phyloP scores from a whole-genome alignment of 2,329 filamentous ascomycete genomes.

The Arthrinium phaeospermum region DNA sequence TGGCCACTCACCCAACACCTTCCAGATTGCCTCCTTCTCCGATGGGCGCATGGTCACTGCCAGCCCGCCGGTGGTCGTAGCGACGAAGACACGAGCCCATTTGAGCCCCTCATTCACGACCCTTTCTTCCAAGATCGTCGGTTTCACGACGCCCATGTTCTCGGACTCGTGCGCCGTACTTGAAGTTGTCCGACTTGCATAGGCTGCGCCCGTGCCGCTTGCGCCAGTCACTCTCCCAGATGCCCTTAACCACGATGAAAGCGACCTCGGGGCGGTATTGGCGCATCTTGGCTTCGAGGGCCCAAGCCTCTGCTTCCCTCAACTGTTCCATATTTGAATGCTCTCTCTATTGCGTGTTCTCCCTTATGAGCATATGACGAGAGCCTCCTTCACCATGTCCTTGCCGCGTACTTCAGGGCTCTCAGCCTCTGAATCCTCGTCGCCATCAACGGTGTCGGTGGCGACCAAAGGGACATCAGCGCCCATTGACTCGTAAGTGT shows the following conservation, averaged over 20 bases:
- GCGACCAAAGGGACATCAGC: too few relatives aligned
- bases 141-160: conserved; percentile 49
- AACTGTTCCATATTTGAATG: too few relatives aligned
- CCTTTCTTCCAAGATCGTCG: conserved; percentile 40
- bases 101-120: conserved; percentile 54
- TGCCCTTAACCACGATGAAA: conserved; percentile 53
- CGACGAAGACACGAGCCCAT: conserved; percentile 87
- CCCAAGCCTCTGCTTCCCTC: conserved; percentile 20
- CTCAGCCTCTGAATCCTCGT: too few relatives aligned
- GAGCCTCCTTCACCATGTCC: too few relatives aligned
- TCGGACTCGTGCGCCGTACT: conserved; percentile 38
- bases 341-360: too few relatives aligned
- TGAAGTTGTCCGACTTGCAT: too few relatives aligned
- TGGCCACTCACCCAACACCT: too few relatives aligned
- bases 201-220: conserved; percentile 58
- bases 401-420: too few relatives aligned
- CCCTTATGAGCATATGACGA: too few relatives aligned
- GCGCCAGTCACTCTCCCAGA: conserved; percentile 68
- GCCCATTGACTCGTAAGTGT: too few relatives aligned
- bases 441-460: too few relatives aligned
- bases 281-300: conserved; percentile 76
- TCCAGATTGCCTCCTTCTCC: too few relatives aligned
- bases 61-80: conserved; percentile 87
- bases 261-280: conserved; percentile 69
- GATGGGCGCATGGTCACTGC: conserved; percentile 61